Evolutionary conservation across 1,284 basidiomycete genomes (phyloP), one percentile per base, ranked within the genome.

Genomic region (Puccinia sorghi): DNA sequence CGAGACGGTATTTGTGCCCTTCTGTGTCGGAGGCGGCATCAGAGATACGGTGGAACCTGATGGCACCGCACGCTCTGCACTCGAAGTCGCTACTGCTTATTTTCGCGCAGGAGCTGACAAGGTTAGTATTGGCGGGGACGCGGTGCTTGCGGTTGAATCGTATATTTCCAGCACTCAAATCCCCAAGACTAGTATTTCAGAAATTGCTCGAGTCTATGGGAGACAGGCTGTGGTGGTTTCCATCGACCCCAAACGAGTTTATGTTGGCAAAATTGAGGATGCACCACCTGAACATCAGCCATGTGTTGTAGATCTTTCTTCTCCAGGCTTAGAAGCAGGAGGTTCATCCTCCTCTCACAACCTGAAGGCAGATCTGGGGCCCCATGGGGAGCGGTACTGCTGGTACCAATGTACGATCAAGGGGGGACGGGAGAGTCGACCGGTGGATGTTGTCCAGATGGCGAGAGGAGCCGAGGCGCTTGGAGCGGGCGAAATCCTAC

Each of bases 331-430:
- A 79, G 25, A 70, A n/a, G 27, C 57, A 0, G 48, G 52, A 32
- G 32, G 32, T 32, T 32, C 32, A 7, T 54, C 27, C 20, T 22
- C n/a, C 9, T 63, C 76, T 8, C 63, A 82, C 37, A 59, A 76
- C 39, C 46, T 80, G 57, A 82, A 81, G 43, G 25, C 83, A 85
- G 54, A 87, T 91, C 91, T 82, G 86, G 84, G 84, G 25, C 84
- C 84, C 20, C 84, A 89, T 79, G 91, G 90, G 78, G 90, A 91
- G 84, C 90, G 90, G 63, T 97, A 78, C 80, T 86, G 97, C 94
- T 99, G 96, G 96, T 99, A 99, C 86, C 93, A 94, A 84, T 98
- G 96, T 85, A 99, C 97, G 15, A 92, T 97, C 74, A 93, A 91
- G 7, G 96, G 97, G 66, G 97, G 97, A 20, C 90, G 97, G 52